These are phyloP conservation scores for Diaporthe sp. DNA, from an alignment of 2,329 filamentous ascomycete genomes.

Conservation along the genomic window DNA sequence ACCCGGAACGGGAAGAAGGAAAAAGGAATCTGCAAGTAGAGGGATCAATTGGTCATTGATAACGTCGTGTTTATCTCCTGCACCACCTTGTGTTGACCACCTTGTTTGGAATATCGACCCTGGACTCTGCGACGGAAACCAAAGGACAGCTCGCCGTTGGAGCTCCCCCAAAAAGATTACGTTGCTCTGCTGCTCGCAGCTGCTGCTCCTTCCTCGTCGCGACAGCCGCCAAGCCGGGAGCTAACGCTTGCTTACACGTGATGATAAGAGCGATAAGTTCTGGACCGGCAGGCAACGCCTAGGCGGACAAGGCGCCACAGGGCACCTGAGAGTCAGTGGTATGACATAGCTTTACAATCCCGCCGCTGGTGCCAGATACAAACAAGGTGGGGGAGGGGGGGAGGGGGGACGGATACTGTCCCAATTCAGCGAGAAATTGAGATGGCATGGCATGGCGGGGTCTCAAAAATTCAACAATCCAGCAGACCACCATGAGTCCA, in stretches of 20 bases:
- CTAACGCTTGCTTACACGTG: conserved; percentile 17
- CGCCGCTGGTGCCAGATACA: conserved; percentile 16
- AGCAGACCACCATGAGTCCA: conserved; percentile 15
- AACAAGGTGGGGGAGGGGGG: conserved; percentile 13
- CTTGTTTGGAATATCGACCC: conserved; percentile 3
- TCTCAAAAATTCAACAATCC: background rate
- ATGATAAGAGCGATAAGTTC: background rate
- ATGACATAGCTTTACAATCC: background rate
- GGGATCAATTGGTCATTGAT: conserved; percentile 38
- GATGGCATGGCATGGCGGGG: conserved; percentile 28
- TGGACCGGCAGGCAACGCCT: background rate
- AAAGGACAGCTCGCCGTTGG: conserved; percentile 30
- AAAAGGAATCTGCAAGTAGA: conserved; percentile 22
- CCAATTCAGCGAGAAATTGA: conserved; percentile 32
- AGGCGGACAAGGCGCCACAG: background rate
- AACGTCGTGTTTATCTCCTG: conserved; percentile 26
- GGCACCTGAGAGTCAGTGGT: background rate
- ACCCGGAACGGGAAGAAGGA: conserved; percentile 35
- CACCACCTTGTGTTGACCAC: conserved; percentile 16
- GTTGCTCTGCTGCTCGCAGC: conserved; percentile 18
- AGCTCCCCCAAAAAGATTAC: conserved; percentile 33
- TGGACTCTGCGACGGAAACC: conserved; percentile 22
- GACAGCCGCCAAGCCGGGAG: conserved; percentile 34
- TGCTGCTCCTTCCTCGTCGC: conserved; percentile 7
- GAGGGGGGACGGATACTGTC: conserved; percentile 3